phyloP scores from a whole-genome alignment of 1,139 yeast genomes.

The Geotrichum citri-aurantii region DNA sequence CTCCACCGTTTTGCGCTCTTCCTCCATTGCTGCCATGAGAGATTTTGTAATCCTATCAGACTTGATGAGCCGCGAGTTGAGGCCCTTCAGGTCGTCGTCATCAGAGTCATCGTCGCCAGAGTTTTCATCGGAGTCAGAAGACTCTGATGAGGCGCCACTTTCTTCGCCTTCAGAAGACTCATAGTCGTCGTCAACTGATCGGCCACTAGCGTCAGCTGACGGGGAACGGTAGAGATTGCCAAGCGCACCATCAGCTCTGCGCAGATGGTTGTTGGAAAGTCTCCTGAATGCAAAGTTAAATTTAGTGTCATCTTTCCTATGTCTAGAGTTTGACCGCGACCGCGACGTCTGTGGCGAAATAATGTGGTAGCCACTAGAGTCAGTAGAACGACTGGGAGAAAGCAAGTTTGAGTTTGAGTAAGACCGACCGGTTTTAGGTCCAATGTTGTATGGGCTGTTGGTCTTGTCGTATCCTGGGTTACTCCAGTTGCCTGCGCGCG shows the following conservation, averaged over 20 bases:
- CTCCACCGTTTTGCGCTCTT: constrained; percentile 28
- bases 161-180: constrained; percentile 22
- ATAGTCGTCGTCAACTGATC: constrained; percentile 20
- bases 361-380: constrained; percentile 17
- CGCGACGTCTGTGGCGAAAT: constrained; percentile 16
- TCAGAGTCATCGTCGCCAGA: constrained; percentile 46
- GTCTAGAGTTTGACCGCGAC: constrained; percentile 15
- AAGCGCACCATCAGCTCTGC: constrained; percentile 27
- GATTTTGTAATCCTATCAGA: constrained; percentile 41
- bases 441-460: not conserved
- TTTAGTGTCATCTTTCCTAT: constrained; percentile 19
- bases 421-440: constrained; percentile 1
- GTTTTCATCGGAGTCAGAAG: constrained; percentile 44
- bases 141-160: constrained; percentile 16
- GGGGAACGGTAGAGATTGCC: constrained; percentile 22
- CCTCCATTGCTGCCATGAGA: constrained; percentile 33
- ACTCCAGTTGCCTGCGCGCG: not conserved
- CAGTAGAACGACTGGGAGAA: constrained; percentile 19
- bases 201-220: constrained; percentile 17
- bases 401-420: constrained; percentile 7
- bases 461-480: not conserved
- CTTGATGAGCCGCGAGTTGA: constrained; percentile 17
- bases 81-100: constrained; percentile 19
- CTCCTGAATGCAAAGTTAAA: constrained; percentile 26
- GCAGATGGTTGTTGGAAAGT: constrained; percentile 24